Evolutionary conservation across 352 stramenopile genomes (phyloP), one percentile per base, ranked within the genome.

Genomic region (Phytopythium aichiense): DNA sequence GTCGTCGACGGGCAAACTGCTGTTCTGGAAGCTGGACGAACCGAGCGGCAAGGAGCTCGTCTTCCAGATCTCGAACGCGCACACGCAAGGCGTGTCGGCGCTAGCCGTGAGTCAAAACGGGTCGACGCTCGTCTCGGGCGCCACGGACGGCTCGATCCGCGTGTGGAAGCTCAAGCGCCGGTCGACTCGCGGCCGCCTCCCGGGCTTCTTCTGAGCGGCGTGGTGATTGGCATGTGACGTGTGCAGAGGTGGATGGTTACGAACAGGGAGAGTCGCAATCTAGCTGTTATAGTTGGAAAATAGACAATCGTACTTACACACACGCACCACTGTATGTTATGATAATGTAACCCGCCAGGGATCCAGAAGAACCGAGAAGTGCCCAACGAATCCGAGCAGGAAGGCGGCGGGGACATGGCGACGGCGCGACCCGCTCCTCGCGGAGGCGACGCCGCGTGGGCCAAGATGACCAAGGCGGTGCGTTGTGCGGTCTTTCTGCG

Each of bases 391-490:
- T 37, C 28, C n/a, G 25, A 28, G 22, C 12, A 8, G 7, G 15
- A 30, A 40, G 23, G 2, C 40, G 35, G 7, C 15, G 52, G 3
- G 2, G 64, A 58, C 18, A 91, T 89, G 81, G 78, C 81, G 67
- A 84, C 66, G 16, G 74, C 79, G 25, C 68, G 73, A n/a, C 77
- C 76, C 48, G 69, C 85, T 57, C 76, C 87, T 73, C 86, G 84
- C 50, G 43, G 84, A 23, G 88, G 88, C 64, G 88, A 96, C 53
- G 68, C 77, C 48, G 76, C 96, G 22, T 98, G 95, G 95, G 73
- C 80, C 49, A 98, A 98, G 69, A 96, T 97, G 76, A 78, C 91
- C 51, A 98, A 98, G 88, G 90, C 96, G 66, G 85, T 92, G 65
- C 57, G 75, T 75, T 5, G 1, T 4, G 16, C 20, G 16, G 2